Base-by-base conservation (phyloP, 768 basidiomycete genomes). In the Suillus luteus region DNA sequence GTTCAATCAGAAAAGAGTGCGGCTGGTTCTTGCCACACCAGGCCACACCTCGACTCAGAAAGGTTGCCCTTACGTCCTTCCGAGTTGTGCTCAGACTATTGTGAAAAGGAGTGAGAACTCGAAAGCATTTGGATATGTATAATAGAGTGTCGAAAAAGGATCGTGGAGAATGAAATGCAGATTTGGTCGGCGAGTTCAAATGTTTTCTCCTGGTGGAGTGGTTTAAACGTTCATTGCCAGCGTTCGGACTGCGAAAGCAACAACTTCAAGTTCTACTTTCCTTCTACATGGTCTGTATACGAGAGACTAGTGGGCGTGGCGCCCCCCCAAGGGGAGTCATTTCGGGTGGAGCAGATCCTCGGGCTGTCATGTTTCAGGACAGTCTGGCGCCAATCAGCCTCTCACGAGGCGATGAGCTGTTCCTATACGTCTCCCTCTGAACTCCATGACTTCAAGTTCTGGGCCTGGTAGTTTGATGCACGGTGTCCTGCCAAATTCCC, bases 311-410 rank as follows among this genome's bases (percentile, higher is more conserved):
- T 7, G 33, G 33, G 33, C 4, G 33, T 4, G 33, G 33, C 7
- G 33, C 33, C 7, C 1, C 33, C 33, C 31, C 31, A 3, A 24
- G 19, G 19, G 43, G 10, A 12, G 46, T 12, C 11, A 17, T 17
- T 31, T 31, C 5, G 17, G 27, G 51, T 33, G 9, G 51, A 52
- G 15, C 17, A 52, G 27, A 27, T 14, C 8, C 5, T 51, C 24
- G 24, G 24, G 14, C 31, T 15, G 17, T 52, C 51, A 49, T 15
- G 48, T 97, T 99, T 77, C 83, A 96, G 68, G 80, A 81, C 59
- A 88, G 31, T 31, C 68, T 38, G 68, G 68, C 38, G 24, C 55
- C 38, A 38, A 37, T 27, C 38, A 24, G 5, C 49, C 5, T 51
- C 27, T 69, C 5, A 71, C 24, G 15, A 51, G 8, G 48, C 24